phyloP scores from a whole-genome alignment of 202 grass and related monocot genomes.

The Alloteropsis angusta region DNA sequence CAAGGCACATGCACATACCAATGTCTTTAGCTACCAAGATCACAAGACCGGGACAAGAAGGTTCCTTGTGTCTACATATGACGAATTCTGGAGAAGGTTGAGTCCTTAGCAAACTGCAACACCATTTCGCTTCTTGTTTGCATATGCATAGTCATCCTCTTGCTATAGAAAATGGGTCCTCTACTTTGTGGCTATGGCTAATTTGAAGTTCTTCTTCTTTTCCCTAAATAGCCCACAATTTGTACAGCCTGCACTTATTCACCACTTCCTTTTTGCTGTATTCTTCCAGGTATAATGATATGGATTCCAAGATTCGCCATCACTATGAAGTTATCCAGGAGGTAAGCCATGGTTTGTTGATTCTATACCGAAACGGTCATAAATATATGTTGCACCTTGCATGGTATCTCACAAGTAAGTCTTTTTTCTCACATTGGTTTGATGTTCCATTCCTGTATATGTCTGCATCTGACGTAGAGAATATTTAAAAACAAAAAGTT shows the following conservation, averaged over 20 bases:
- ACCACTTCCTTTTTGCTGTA: neutral
- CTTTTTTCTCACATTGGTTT: neutral
- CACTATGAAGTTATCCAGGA: conserved; percentile 99
- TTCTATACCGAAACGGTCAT: conserved; percentile 8
- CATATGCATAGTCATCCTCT: neutral
- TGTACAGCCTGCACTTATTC: neutral
- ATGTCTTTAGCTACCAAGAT: conserved; percentile 87
- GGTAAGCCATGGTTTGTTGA: conserved; percentile 21
- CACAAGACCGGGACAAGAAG: conserved; percentile 75
- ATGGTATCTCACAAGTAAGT: neutral
- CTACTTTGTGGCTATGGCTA: neutral
- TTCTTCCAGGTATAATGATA: conserved; percentile 64
- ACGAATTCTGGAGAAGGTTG: conserved; percentile 90
- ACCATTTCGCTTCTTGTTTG: neutral
- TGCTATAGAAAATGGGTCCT: neutral
- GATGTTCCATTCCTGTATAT: neutral
- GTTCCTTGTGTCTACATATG: conserved; percentile 80
- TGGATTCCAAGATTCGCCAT: conserved; percentile 70
- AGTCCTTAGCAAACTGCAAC: neutral
- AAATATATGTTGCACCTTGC: neutral
- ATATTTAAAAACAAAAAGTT: neutral
- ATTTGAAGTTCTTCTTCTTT: neutral
- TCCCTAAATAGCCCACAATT: neutral
- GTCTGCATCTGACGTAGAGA: neutral
- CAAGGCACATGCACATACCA: conserved; percentile 42